A percentile compares a stretch with the other conserved stretches of the same genome.
phyloP scores from a whole-genome alignment of 306 rosid species.

The Fragaria nilgerrensis region DNA sequence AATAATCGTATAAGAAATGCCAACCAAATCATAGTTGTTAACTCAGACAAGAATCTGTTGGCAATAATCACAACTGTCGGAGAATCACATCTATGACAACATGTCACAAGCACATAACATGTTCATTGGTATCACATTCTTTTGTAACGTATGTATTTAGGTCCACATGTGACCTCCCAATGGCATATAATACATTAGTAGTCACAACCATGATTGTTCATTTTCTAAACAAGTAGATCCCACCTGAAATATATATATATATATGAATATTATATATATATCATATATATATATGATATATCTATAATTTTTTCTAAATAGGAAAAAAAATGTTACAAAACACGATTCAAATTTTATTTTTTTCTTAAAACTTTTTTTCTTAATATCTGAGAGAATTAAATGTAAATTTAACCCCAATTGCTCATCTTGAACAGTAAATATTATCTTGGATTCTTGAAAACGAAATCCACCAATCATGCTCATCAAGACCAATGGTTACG shows the following conservation, averaged over 20 bases:
- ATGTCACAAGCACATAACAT: conserved; percentile 18
- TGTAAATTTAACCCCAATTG: no score
- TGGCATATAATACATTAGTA: background rate
- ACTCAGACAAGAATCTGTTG: conserved; percentile 1
- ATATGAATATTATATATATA: no score
- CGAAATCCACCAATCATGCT: background rate
- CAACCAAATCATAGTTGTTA: background rate
- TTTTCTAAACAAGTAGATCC: conserved; percentile 3
- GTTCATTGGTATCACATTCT: conserved; percentile 3
- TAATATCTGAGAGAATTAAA: background rate
- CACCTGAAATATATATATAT: background rate
- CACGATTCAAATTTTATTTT: no score
- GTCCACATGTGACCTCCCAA: conserved; percentile 11
- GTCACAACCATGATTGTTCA: background rate
- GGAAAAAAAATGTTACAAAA: no score
- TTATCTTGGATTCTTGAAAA: background rate
- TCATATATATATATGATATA: no score
- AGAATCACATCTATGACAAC: conserved; percentile 5
- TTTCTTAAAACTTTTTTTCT: no score
- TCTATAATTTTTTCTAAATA: no score
- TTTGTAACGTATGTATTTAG: background rate
- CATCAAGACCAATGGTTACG: background rate
- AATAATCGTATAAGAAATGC: background rate
- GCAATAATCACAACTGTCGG: conserved; percentile 6
- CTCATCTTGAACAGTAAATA: no score